These are phyloP conservation scores for Arthonia radiata DNA, from an alignment of 495 filamentous ascomycete genomes.

Conservation along the genomic window DNA sequence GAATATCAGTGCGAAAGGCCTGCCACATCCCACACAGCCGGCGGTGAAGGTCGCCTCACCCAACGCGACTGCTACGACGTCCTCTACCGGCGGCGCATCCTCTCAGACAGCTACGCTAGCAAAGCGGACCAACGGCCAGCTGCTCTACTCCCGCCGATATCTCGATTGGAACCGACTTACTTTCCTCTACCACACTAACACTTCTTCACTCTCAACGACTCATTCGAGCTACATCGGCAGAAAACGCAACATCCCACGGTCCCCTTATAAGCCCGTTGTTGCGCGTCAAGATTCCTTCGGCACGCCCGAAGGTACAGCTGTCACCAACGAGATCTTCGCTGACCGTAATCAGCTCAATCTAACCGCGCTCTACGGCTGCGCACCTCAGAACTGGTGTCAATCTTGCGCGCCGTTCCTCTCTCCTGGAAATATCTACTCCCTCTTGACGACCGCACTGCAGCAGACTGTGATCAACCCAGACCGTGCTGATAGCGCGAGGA, in stretches of 20 bases:
- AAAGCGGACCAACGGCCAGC: background rate
- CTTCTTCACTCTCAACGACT: background rate
- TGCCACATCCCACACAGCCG: background rate
- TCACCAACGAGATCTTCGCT: slow-evolving; percentile 9
- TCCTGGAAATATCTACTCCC: slow-evolving; percentile 14
- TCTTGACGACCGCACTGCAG: slow-evolving; percentile 11
- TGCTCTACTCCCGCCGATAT: background rate
- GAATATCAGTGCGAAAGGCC: no score
- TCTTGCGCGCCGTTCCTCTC: slow-evolving; percentile 13
- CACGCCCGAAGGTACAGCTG: slow-evolving; percentile 5
- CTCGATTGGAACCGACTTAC: slow-evolving; percentile 17
- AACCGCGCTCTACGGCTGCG: slow-evolving; percentile 16
- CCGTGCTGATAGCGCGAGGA: slow-evolving; percentile 10
- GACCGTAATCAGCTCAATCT: slow-evolving; percentile 11
- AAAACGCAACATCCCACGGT: background rate
- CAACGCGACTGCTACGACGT: background rate
- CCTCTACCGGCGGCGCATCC: background rate
- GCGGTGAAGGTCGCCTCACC: background rate
- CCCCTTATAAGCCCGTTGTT: background rate
- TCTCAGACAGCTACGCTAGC: background rate
- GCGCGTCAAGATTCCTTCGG: slow-evolving; percentile 9
- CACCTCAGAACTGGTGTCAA: slow-evolving; percentile 16
- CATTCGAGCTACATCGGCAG: background rate
- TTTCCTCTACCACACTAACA: slow-evolving; percentile 15
- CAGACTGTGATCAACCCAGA: slow-evolving; percentile 11